Conservation (phyloP, 371 early-diverging fungal genomes). For the Conidiobolus incongruus region DNA sequence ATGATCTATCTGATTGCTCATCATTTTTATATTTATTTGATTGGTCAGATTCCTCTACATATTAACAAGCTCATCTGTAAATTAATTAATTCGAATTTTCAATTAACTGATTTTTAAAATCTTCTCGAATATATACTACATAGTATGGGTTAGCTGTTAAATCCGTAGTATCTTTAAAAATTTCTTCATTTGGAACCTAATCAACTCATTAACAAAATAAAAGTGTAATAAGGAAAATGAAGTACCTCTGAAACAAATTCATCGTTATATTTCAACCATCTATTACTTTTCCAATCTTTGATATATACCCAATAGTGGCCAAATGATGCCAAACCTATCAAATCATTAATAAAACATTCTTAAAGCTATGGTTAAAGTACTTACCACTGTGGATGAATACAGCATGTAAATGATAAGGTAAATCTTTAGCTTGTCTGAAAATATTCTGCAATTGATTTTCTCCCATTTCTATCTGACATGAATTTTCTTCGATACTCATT, state of each 20-base stretch:
- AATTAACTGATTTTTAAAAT: conserved; percentile 6
- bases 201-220: too few species aligned
- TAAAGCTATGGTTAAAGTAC: too few species aligned
- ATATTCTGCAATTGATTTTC: neutral
- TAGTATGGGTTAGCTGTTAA: conserved; percentile 45
- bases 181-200: conserved; percentile 22
- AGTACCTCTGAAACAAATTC: conserved; percentile 40
- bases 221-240: too few species aligned
- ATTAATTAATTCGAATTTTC: too few species aligned
- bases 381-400: conserved; percentile 44
- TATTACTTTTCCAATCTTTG: conserved; percentile 24
- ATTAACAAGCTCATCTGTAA: too few species aligned
- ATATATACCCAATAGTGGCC: conserved; percentile 84
- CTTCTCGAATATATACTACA: conserved; percentile 25
- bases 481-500: too few species aligned
- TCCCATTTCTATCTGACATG: neutral
- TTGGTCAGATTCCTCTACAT: too few species aligned
- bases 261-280: conserved; percentile 76
- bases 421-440: neutral
- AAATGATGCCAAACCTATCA: conserved; percentile 36
- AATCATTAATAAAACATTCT: too few species aligned
- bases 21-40: too few species aligned
- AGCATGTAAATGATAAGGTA: conserved; percentile 19
- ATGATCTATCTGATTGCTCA: too few species aligned
- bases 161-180: conserved; percentile 26